These are phyloP conservation scores for Pichia sp. DNA, from an alignment of 1,139 yeast genomes.

Conservation along the genomic window DNA sequence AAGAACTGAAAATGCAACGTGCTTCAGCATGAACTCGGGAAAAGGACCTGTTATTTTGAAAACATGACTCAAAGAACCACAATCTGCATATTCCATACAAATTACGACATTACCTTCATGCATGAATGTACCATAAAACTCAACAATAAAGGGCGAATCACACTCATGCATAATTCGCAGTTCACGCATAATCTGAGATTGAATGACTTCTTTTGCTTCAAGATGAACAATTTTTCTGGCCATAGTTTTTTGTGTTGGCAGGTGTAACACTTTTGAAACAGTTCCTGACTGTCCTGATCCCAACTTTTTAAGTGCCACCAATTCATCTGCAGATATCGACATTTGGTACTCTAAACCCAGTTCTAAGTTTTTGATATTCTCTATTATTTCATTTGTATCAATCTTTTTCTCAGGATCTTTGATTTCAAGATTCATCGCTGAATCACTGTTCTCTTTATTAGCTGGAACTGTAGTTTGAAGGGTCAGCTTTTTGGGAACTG, in stretches of 20 bases:
- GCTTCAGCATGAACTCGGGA: slow-evolving; percentile 63
- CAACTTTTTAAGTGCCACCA: slow-evolving; percentile 64
- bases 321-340: slow-evolving; percentile 56
- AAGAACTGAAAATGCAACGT: slow-evolving; percentile 68
- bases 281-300: slow-evolving; percentile 96
- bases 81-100: slow-evolving; percentile 94
- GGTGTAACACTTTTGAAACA: slow-evolving; percentile 80
- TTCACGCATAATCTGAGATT: slow-evolving; percentile 83
- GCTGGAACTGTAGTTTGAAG: neutral
- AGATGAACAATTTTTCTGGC: slow-evolving; percentile 86
- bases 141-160: slow-evolving; percentile 72
- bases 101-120: slow-evolving; percentile 66
- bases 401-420: slow-evolving; percentile 29
- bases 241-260: slow-evolving; percentile 82
- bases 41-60: slow-evolving; percentile 47
- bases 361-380: slow-evolving; percentile 34
- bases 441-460: neutral
- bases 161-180: slow-evolving; percentile 88
- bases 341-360: slow-evolving; percentile 43
- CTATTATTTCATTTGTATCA: slow-evolving; percentile 32
- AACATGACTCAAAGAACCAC: slow-evolving; percentile 85
- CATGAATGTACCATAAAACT: slow-evolving; percentile 83
- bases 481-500: neutral
- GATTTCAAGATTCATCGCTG: slow-evolving; percentile 18
- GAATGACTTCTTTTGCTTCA: slow-evolving; percentile 74